phyloP scores from a whole-genome alignment of 208 protist species.

The Crithidia mellificae region DNA sequence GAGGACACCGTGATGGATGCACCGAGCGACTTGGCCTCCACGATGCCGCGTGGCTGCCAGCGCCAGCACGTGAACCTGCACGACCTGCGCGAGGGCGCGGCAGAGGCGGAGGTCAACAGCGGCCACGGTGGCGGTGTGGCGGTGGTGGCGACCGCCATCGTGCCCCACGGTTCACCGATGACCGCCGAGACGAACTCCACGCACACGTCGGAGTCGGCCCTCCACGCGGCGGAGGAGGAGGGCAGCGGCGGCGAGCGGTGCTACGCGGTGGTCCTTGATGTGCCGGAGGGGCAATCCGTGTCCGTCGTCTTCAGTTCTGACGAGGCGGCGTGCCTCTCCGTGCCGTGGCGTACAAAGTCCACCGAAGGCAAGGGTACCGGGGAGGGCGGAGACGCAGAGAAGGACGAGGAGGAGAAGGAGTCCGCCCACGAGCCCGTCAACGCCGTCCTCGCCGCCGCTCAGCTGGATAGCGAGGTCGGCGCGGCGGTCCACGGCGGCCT shows the following conservation, averaged over 20 bases:
- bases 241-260: slow-evolving; percentile 7
- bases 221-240: slow-evolving; percentile 10
- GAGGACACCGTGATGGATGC: background rate
- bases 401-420: background rate
- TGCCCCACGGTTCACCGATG: background rate
- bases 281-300: slow-evolving; percentile 13
- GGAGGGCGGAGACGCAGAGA: background rate
- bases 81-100: slow-evolving; percentile 5
- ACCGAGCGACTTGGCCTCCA: slow-evolving; percentile 5
- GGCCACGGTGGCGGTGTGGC: background rate
- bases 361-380: background rate
- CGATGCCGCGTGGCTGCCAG: slow-evolving; percentile 7
- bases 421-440: background rate
- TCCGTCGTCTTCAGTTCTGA: slow-evolving; percentile 25
- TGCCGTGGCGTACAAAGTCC: slow-evolving; percentile 6
- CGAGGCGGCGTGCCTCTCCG: slow-evolving; percentile 7
- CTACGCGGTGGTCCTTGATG: slow-evolving; percentile 24
- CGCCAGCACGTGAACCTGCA: slow-evolving; percentile 19
- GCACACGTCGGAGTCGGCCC: slow-evolving; percentile 1
- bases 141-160: background rate
- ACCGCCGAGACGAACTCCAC: slow-evolving; percentile 16
- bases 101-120: background rate
- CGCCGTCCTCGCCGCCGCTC: background rate
- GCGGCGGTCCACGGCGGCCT: background rate
- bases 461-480: background rate